phyloP scores from a whole-genome alignment of 2,329 filamentous ascomycete genomes.

The Dactylonectria estremocensis region DNA sequence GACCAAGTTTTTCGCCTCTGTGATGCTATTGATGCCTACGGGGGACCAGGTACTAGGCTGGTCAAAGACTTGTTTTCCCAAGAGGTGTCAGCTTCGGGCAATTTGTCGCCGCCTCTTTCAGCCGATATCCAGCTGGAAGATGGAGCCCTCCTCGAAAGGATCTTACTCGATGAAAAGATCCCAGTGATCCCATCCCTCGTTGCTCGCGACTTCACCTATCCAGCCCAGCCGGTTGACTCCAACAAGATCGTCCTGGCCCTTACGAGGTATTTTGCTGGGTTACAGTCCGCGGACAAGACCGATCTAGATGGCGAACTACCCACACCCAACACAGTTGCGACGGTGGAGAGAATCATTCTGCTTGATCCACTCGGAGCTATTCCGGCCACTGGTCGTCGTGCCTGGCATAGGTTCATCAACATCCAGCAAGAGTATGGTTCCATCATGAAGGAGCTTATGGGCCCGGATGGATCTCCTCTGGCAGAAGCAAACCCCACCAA shows the following conservation, averaged over 20 bases:
- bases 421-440: conserved; percentile 88
- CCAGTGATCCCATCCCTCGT: conserved; percentile 61
- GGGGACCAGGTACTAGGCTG: conserved; percentile 77
- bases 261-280: conserved; percentile 80
- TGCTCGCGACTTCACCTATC: conserved; percentile 58
- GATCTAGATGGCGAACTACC: conserved; percentile 48
- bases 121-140: conserved; percentile 52
- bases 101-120: conserved; percentile 40
- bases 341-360: conserved; percentile 88
- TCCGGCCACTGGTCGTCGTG: conserved; percentile 69
- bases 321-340: conserved; percentile 66
- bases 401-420: conserved; percentile 80
- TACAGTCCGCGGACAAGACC: conserved; percentile 61
- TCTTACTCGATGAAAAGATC: conserved; percentile 52
- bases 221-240: conserved; percentile 59
- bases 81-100: conserved; percentile 3
- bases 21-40: conserved; percentile 80
- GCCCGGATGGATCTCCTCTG: conserved; percentile 47
- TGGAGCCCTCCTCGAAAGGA: conserved; percentile 49
- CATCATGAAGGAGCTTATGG: conserved; percentile 74
- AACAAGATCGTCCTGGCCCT: conserved; percentile 82
- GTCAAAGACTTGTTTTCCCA: conserved; percentile 65
- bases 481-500: conserved; percentile 50
- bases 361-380: conserved; percentile 90
- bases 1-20: conserved; percentile 82